Percentiles rank a stretch among this genome's conserved stretches.
Evolutionary conservation across 2,329 filamentous ascomycete species (phyloP).

Genomic region (Aspergillus awamori): DNA sequence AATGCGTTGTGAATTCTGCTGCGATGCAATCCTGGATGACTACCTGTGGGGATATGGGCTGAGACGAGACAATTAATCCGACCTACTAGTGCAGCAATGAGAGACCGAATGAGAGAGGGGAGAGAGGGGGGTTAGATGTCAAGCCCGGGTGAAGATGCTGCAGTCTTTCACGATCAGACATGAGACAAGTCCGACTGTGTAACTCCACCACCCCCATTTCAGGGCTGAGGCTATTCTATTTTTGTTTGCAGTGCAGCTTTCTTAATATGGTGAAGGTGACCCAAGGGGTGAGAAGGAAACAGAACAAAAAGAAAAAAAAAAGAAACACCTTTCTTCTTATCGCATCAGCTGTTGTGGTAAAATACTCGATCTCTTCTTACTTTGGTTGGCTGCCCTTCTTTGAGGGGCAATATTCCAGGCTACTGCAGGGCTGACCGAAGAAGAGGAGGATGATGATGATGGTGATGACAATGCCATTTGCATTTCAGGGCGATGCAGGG

Average conservation of each 20-base stretch:
- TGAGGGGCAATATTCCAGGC: not conserved
- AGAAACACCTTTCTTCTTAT: not conserved
- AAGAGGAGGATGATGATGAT: too few relatives aligned
- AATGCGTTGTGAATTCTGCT: not conserved
- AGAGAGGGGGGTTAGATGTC: not conserved
- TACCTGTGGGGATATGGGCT: not conserved
- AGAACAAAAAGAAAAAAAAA: not conserved
- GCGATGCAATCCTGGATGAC: not conserved
- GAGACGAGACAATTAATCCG: not conserved
- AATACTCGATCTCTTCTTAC: not conserved
- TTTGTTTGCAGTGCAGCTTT: not conserved
- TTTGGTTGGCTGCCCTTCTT: not conserved
- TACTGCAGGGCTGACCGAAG: not conserved
- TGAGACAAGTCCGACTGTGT: constrained; percentile 2
- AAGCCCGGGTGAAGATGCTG: not conserved
- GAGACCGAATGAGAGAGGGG: not conserved
- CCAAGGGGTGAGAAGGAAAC: not conserved
- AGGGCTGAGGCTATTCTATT: constrained; percentile 11
- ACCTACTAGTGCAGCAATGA: not conserved
- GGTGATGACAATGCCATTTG: not conserved
- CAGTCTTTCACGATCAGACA: constrained; percentile 3
- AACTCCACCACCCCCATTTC: constrained; percentile 3
- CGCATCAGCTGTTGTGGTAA: not conserved
- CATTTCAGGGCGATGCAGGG: constrained; percentile 15
- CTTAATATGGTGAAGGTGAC: not conserved